Base-by-base conservation (phyloP, 176 grass and related monocot species). In the Tillandsia leiboldiana region DNA sequence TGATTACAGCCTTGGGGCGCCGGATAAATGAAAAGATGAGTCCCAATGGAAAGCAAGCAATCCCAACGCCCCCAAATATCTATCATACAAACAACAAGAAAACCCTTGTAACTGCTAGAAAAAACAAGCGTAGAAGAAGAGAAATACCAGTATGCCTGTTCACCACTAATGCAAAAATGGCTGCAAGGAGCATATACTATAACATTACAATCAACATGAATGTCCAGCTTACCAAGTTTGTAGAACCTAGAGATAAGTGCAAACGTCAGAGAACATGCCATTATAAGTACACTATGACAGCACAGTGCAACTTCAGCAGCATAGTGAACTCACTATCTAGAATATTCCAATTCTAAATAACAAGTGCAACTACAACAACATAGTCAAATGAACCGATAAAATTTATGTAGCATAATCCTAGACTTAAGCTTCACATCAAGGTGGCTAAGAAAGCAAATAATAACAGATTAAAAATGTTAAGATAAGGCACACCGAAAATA, bases 1-100 rank as follows among this genome's bases (percentile, higher is more conserved):
- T 99, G 75, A 99, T 99, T 33, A 99, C 94, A 88, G 94, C 94
- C 77, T 86, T 99, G 69, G 94, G 94, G 12, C 94, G 89, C 70
- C 90, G 84, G 62, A 87, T 72, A 85, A 93, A 99, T 70, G 94
- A 87, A 58, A 83, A 89, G 56, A 99, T 93, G 74, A 99, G 89
- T 13, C 89, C 65, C 85, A 99, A 73, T 56, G 94, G 94, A 76
- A 99, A 80, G 72, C 87, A 99, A 74, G 94, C 94, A 85, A 99
- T 99, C 13, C 94, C 94, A 0, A 99, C 86, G 70, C 94, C 94
- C 80, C 94, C 94, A 88, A 99, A 99, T 84, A 99, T 93, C 94
- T 99, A 73, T 61, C 26, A 81, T 54, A 84, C 0, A 69, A 84
- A 80, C 1, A 75, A 2, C 23, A 67, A 58, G 54, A 58, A 58